A percentile compares a stretch with the other conserved stretches of the same genome.
Evolutionary conservation across 805 yeast genomes (phyloP).

Genomic region (Hanseniaspora meyeri): DNA sequence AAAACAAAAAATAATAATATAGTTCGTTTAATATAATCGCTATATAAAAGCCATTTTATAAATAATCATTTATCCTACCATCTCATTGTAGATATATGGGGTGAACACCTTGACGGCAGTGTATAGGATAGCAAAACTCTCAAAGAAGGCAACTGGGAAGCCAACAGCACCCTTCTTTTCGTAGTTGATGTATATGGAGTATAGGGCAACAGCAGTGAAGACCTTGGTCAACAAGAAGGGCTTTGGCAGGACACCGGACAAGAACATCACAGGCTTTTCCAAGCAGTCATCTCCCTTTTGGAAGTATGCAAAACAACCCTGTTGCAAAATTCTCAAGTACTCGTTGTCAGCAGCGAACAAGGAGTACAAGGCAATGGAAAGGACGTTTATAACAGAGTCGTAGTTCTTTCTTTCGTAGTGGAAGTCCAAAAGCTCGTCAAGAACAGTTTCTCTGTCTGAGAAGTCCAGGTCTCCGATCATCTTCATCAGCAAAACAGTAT

Average conservation of each 20-base stretch:
- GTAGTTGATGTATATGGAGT: conserved; percentile 61
- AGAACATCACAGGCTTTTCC: conserved; percentile 64
- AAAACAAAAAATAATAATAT: not conserved
- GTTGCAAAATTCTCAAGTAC: conserved; percentile 57
- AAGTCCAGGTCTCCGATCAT: conserved; percentile 34
- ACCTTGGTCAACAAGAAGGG: conserved; percentile 70
- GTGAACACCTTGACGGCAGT: conserved; percentile 71
- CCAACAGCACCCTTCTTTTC: conserved; percentile 49
- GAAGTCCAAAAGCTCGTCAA: conserved; percentile 49
- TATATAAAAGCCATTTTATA: too few species aligned
- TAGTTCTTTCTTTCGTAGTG: conserved; percentile 65
- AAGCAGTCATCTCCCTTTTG: conserved; percentile 71
- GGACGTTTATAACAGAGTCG: conserved; percentile 76
- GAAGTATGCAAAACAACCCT: conserved; percentile 83
- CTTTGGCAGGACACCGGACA: conserved; percentile 67
- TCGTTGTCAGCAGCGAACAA: conserved; percentile 76
- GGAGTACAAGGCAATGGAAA: conserved; percentile 80
- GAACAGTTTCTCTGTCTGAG: conserved; percentile 43
- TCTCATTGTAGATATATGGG: conserved; percentile 55
- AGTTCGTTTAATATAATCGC: too few species aligned
- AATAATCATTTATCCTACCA: conserved; percentile 24
- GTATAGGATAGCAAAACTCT: conserved; percentile 52
- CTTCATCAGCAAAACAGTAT: conserved; percentile 54
- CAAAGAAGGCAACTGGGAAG: conserved; percentile 58
- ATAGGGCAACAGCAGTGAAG: conserved; percentile 83